Percentiles rank a stretch among this genome's conserved stretches.
These are phyloP conservation scores for Penicillium manginii DNA, from an alignment of 495 filamentous ascomycete species.

Conservation along the genomic window DNA sequence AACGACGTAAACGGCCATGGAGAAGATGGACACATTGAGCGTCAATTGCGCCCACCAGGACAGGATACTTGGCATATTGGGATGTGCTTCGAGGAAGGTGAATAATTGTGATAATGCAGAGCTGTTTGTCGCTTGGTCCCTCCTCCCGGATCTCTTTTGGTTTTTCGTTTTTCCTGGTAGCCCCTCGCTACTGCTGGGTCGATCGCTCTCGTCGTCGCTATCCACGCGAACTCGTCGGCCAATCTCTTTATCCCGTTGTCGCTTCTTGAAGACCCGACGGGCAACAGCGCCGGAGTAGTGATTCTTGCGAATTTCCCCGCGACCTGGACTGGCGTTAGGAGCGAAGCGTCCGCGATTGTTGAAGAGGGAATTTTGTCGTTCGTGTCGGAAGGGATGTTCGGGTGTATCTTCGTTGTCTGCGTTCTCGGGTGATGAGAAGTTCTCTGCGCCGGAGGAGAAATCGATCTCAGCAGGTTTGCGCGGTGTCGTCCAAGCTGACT, in stretches of 20 bases:
- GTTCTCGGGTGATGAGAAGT: slow-evolving; percentile 71
- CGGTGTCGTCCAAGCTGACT: slow-evolving; percentile 77
- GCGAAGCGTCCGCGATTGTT: slow-evolving; percentile 48
- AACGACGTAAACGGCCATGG: slow-evolving; percentile 68
- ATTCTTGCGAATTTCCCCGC: slow-evolving; percentile 59
- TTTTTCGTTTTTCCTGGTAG: slow-evolving; percentile 22
- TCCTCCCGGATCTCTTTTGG: slow-evolving; percentile 14
- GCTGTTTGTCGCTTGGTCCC: slow-evolving; percentile 19
- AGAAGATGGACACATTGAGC: slow-evolving; percentile 75
- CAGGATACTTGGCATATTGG: slow-evolving; percentile 81
- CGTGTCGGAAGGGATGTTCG: slow-evolving; percentile 53
- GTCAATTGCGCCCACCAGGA: slow-evolving; percentile 82
- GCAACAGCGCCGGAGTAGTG: slow-evolving; percentile 58
- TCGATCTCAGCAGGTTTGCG: slow-evolving; percentile 68
- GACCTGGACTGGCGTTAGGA: slow-evolving; percentile 51
- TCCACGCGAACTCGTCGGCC: slow-evolving; percentile 50
- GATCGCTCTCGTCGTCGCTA: slow-evolving; percentile 63
- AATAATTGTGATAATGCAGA: slow-evolving; percentile 62
- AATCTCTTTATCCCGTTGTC: slow-evolving; percentile 50
- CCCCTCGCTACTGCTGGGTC: slow-evolving; percentile 48
- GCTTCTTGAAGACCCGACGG: slow-evolving; percentile 57
- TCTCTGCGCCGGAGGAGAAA: slow-evolving; percentile 80
- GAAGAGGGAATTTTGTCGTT: slow-evolving; percentile 51
- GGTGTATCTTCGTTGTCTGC: slow-evolving; percentile 73
- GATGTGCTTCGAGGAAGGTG: slow-evolving; percentile 73